Base-by-base conservation (phyloP, 2,329 filamentous ascomycete genomes). In the Verticillium tricorpus region DNA sequence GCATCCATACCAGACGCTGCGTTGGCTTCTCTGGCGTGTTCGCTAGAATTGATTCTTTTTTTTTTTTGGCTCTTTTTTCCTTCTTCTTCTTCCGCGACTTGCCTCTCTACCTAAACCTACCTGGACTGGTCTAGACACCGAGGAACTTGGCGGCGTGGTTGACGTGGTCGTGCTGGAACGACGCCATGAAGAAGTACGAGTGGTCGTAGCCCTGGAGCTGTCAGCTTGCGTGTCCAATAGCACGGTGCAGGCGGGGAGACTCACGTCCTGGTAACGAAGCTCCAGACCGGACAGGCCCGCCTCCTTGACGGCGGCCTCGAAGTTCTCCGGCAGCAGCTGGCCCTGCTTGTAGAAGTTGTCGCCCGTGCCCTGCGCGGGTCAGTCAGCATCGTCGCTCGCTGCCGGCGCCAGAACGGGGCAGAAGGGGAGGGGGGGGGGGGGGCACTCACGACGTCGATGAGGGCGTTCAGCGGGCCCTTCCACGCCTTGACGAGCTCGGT, bases 331-430 rank as follows among this genome's bases (percentile, higher is more conserved):
- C 52, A 98, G 84, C 61, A 99, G 82, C 77, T 99, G 95, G 56
- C 87, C 86, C 75, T 96, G 88, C 81, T 97, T 94, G 80, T 98
- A 98, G 77, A 98, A 99, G 77, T 94, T 92, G 81, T 99, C 95
- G 28, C 87, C 92, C 4, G 93, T 97, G 52, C 95, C 95, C 89
- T 91, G 56, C 2, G 60, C 8, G 32, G 19, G 45, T 52, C 45
- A 50, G 40, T 19, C 1, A n/a, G 34, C 6, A 15, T 34, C 28
- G 2, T 19, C 28, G 28, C 28, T 28, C 28, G 28, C 28, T 5
- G 28, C 28, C 5, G 28, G 5, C 28, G 5, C 28, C 28, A 28
- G 28, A 28, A 52, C 19, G 11, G 11, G n/a, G 19, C 31, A 45
- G 17, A 54, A 9, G 35, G 15, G 22, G 9, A 3, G 11, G 3